Conservation (phyloP, 176 grass and related monocot species). For the Oryza australiensis region DNA sequence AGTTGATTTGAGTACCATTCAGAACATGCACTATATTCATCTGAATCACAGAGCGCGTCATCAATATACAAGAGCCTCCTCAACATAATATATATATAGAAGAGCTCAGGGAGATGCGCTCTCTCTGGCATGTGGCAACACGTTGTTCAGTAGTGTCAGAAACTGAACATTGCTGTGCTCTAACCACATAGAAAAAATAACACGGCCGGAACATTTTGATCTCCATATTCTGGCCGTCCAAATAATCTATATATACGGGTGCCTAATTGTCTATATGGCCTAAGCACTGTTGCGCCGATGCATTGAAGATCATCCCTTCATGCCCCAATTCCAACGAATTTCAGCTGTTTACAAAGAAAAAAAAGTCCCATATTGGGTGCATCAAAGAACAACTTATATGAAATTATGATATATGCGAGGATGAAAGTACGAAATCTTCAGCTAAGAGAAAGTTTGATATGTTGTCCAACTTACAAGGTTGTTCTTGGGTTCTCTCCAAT, state of each 20-base stretch:
- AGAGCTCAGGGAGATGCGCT: background rate
- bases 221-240: background rate
- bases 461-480: slow-evolving; percentile 63
- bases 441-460: background rate
- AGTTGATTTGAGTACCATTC: background rate
- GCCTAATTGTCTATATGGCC: background rate
- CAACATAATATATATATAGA: slow-evolving; percentile 19
- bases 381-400: background rate
- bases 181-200: slow-evolving; percentile 24
- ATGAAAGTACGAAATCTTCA: background rate
- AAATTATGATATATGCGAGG: background rate
- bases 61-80: slow-evolving; percentile 38
- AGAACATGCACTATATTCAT: slow-evolving; percentile 26
- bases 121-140: slow-evolving; percentile 9
- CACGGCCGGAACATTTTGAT: background rate
- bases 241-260: background rate
- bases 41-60: slow-evolving; percentile 4
- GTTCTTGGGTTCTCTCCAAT: slow-evolving; percentile 76
- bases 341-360: slow-evolving; percentile 35
- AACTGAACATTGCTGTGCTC: background rate
- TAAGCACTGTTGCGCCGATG: background rate
- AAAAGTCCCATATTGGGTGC: background rate
- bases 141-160: background rate
- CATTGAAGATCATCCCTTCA: slow-evolving; percentile 25
- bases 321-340: slow-evolving; percentile 35